Evolutionary conservation across 345 rosid genomes (phyloP).

Genomic region (Acer saccharum): DNA sequence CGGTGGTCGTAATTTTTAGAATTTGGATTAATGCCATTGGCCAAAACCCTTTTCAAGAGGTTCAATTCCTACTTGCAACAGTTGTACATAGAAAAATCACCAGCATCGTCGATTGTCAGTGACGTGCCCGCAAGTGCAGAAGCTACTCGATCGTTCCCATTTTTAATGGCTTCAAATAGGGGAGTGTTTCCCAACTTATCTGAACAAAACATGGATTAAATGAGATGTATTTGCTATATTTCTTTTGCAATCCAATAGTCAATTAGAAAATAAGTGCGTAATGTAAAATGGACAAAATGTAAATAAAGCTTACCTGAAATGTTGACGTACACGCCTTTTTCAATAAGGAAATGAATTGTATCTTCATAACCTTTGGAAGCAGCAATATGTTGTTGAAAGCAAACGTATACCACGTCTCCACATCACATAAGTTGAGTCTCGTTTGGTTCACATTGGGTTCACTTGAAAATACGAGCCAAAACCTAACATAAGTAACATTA

Average conservation of each 20-base stretch:
- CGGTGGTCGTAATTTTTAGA: conserved; percentile 71
- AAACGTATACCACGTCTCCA: not conserved
- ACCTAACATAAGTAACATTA: too few species aligned
- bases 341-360: conserved; percentile 60
- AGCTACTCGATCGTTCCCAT: conserved; percentile 65
- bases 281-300: not conserved
- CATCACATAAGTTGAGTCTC: too few species aligned
- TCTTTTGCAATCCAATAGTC: not conserved
- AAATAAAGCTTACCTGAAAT: conserved; percentile 35
- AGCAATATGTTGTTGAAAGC: conserved; percentile 64
- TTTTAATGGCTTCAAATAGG: conserved; percentile 75
- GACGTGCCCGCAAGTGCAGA: not conserved
- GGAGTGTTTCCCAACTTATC: conserved; percentile 81
- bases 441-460: too few species aligned
- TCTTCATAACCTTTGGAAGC: conserved; percentile 77
- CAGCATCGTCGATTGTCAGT: conserved; percentile 57
- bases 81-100: conserved; percentile 64
- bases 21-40: conserved; percentile 64
- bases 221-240: not conserved
- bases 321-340: conserved; percentile 54
- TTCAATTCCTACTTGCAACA: conserved; percentile 59
- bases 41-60: conserved; percentile 59
- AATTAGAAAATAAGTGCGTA: not conserved
- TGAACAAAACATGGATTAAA: conserved; percentile 18
- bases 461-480: too few species aligned